These are phyloP conservation scores for Coffea canephora DNA, from an alignment of 257 asterid species.

Conservation along the genomic window DNA sequence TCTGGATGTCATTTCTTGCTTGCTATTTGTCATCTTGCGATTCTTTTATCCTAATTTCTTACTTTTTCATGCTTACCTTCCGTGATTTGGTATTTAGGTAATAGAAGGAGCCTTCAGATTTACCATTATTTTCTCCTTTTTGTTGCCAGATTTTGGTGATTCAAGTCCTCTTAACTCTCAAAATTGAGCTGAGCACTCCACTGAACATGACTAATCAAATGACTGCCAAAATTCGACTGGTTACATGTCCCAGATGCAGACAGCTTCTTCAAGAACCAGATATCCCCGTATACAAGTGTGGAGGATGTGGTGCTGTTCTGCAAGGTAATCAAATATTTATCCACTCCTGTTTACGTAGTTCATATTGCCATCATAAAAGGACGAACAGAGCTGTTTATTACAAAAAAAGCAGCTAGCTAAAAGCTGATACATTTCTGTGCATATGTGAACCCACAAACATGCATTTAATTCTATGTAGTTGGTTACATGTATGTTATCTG, in stretches of 20 bases:
- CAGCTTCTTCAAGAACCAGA: constrained; percentile 63
- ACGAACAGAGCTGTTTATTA: background rate
- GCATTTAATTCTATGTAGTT: background rate
- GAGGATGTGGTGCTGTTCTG: constrained; percentile 76
- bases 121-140: constrained; percentile 13
- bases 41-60: background rate
- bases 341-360: background rate
- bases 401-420: background rate
- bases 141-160: constrained; percentile 28
- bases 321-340: constrained; percentile 42
- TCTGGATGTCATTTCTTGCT: background rate
- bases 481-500: background rate
- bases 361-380: background rate
- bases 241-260: constrained; percentile 73
- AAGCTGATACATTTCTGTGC: background rate
- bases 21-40: too few relatives aligned
- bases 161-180: constrained; percentile 15
- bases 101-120: background rate
- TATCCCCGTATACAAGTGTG: constrained; percentile 64
- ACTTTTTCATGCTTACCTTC: background rate
- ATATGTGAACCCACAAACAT: background rate
- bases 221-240: constrained; percentile 53
- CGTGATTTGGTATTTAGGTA: background rate
- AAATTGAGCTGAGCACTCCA: constrained; percentile 15
- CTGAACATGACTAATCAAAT: constrained; percentile 46